Evolutionary conservation across 2,329 filamentous ascomycete species (phyloP).

Genomic region (Xylaria polymorpha): DNA sequence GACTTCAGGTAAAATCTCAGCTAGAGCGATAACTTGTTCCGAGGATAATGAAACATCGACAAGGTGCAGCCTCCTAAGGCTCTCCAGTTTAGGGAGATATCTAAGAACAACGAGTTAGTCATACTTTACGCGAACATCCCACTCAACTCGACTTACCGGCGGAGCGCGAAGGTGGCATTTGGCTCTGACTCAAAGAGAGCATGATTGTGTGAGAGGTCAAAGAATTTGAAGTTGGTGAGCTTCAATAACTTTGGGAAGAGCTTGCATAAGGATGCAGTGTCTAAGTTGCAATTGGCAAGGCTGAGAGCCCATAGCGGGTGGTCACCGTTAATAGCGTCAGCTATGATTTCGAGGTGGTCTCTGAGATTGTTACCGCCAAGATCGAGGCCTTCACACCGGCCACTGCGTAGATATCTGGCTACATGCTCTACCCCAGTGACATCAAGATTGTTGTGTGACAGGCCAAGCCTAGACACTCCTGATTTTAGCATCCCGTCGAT

Average conservation of each 20-base stretch:
- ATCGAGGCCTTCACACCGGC: constrained; percentile 87
- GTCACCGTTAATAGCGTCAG: constrained; percentile 62
- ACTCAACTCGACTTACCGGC: constrained; percentile 66
- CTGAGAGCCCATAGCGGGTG: constrained; percentile 82
- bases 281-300: constrained; percentile 85
- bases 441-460: constrained; percentile 85
- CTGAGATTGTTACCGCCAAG: constrained; percentile 83
- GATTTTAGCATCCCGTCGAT: constrained; percentile 85
- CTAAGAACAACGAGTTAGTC: constrained; percentile 53
- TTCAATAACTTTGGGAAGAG: constrained; percentile 79
- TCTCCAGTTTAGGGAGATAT: constrained; percentile 81
- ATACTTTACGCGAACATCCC: background rate
- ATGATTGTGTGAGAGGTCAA: constrained; percentile 92
- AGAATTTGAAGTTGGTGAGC: constrained; percentile 81
- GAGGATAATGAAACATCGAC: constrained; percentile 84
- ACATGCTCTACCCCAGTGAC: constrained; percentile 80
- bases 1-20: constrained; percentile 89
- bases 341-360: constrained; percentile 65
- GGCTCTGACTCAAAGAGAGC: constrained; percentile 79
- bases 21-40: constrained; percentile 89
- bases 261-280: constrained; percentile 75
- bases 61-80: constrained; percentile 86
- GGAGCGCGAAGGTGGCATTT: constrained; percentile 78
- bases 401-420: constrained; percentile 77
- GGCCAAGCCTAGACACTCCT: constrained; percentile 80